Percentiles rank a stretch among this genome's conserved stretches.
Conservation (phyloP, 176 grass and related monocot species). For the Puya raimondii region DNA sequence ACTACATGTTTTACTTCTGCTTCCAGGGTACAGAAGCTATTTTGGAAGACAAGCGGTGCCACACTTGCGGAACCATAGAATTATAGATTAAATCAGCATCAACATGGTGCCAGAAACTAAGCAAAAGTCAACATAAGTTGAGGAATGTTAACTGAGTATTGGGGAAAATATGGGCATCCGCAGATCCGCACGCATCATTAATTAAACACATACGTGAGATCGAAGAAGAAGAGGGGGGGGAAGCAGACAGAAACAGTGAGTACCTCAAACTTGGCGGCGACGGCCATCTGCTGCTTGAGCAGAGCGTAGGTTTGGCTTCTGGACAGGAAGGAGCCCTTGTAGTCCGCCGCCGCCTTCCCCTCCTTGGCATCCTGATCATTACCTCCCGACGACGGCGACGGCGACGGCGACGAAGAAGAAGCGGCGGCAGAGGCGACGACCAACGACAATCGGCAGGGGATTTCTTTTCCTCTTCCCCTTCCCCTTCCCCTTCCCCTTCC, state of each 20-base stretch:
- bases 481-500: not conserved
- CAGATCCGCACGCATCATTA: too few species aligned
- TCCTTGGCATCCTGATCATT: constrained; percentile 22
- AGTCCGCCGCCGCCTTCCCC: constrained; percentile 15
- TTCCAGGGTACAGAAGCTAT: too few species aligned
- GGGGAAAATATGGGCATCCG: too few species aligned
- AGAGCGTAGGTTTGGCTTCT: constrained; percentile 62
- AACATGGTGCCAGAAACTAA: too few species aligned
- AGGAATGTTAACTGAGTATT: too few species aligned
- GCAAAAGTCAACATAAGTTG: too few species aligned
- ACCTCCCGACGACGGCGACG: not conserved
- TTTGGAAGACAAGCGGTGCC: too few species aligned
- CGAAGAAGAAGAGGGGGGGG: not conserved
- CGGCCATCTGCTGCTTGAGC: constrained; percentile 70
- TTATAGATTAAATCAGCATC: too few species aligned
- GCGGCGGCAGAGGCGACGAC: not conserved
- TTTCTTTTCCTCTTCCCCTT: not conserved
- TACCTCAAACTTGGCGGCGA: constrained; percentile 70
- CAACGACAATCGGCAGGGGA: not conserved
- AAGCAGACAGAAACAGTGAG: not conserved
- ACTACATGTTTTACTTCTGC: too few species aligned
- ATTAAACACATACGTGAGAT: not conserved
- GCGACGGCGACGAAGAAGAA: not conserved
- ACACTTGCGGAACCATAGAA: too few species aligned
- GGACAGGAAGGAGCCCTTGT: constrained; percentile 34